These are phyloP conservation scores for Chlorella vulgaris DNA, from an alignment of 139 green algal species.

Conservation along the genomic window DNA sequence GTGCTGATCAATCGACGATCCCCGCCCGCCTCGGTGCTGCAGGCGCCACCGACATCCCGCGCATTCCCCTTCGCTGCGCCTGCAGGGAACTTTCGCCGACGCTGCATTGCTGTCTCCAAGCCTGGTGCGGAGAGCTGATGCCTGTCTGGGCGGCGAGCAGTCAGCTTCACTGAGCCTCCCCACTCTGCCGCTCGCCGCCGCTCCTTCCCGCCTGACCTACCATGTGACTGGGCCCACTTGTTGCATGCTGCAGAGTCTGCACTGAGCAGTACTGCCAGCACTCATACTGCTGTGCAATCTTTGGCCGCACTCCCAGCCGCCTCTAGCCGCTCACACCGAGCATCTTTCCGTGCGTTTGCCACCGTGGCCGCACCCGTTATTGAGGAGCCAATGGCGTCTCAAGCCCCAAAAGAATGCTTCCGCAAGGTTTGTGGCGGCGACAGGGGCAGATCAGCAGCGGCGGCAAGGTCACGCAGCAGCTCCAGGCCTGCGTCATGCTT, in stretches of 20 bases:
- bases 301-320: background rate
- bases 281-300: background rate
- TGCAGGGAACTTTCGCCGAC: background rate
- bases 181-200: background rate
- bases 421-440: conserved; percentile 32
- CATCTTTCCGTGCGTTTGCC: background rate
- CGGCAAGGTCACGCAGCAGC: background rate
- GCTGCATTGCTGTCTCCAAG: background rate
- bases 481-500: background rate
- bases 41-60: too few relatives aligned
- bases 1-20: too few relatives aligned
- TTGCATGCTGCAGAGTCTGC: background rate
- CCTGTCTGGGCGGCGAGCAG: too few relatives aligned
- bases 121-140: background rate
- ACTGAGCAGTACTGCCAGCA: background rate
- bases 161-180: too few relatives aligned
- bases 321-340: background rate
- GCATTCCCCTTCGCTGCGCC: too few relatives aligned
- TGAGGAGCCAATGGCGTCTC: background rate
- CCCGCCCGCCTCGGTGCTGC: too few relatives aligned
- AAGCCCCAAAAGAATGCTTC: conserved; percentile 39
- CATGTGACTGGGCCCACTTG: too few relatives aligned
- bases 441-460: background rate
- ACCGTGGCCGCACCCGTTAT: background rate
- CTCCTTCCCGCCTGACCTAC: background rate